These are phyloP conservation scores for Diplodia corticola DNA, from an alignment of 2,329 filamentous ascomycete genomes.

Conservation along the genomic window DNA sequence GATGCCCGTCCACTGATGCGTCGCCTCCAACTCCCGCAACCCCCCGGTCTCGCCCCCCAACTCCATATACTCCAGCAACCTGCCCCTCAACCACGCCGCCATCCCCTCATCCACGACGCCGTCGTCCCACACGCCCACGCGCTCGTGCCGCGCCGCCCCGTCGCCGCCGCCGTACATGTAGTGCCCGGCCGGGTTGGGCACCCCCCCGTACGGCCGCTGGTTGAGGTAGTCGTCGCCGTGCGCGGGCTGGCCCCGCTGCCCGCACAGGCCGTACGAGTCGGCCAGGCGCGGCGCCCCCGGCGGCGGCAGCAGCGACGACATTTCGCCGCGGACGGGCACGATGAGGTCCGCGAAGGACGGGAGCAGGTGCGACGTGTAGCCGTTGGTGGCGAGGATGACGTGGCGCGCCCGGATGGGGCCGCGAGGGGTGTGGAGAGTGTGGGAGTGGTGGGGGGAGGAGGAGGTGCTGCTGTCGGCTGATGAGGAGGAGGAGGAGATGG, in stretches of 20 bases:
- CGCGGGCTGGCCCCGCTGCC: slow-evolving; percentile 46
- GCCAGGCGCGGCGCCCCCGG: slow-evolving; percentile 46
- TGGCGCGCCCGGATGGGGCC: slow-evolving; percentile 64
- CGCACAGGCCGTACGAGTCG: slow-evolving; percentile 66
- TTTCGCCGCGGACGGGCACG: slow-evolving; percentile 74
- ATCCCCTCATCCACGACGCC: slow-evolving; percentile 57
- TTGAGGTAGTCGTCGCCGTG: slow-evolving; percentile 71
- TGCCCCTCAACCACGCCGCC: slow-evolving; percentile 56
- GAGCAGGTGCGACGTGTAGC: slow-evolving; percentile 74
- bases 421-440: slow-evolving; percentile 63
- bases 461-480: too few relatives aligned
- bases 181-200: slow-evolving; percentile 45
- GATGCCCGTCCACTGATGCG: slow-evolving; percentile 69
- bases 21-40: slow-evolving; percentile 48
- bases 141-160: slow-evolving; percentile 48
- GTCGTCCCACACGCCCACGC: slow-evolving; percentile 62
- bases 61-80: slow-evolving; percentile 40
- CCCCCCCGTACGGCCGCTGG: slow-evolving; percentile 58
- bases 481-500: slow-evolving; percentile 28
- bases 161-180: slow-evolving; percentile 73
- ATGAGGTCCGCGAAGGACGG: slow-evolving; percentile 70
- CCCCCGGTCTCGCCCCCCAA: slow-evolving; percentile 39
- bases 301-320: slow-evolving; percentile 65
- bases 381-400: slow-evolving; percentile 80
- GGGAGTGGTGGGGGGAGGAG: neutral